Percentiles rank a stretch among this genome's conserved stretches.
Conservation (phyloP, 306 rosid genomes). For the Echinosophora koreensis region DNA sequence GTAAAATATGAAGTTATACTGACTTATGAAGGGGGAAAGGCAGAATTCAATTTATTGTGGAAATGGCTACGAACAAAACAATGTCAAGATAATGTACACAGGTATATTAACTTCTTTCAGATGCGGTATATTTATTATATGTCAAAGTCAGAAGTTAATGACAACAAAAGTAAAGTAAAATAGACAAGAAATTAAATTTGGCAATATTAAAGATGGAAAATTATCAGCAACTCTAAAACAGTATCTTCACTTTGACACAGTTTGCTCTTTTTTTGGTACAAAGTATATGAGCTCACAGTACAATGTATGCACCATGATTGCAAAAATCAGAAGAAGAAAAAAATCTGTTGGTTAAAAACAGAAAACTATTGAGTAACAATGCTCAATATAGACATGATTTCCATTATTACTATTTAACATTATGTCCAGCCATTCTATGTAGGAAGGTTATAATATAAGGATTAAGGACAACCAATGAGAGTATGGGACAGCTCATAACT, state of each 20-base stretch:
- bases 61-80: slow-evolving; percentile 6
- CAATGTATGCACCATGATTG: not conserved
- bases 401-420: not conserved
- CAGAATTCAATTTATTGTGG: slow-evolving; percentile 3
- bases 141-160: not conserved
- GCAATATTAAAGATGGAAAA: not conserved
- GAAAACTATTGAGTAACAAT: not conserved
- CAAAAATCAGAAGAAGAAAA: not conserved
- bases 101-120: slow-evolving; percentile 3
- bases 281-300: not conserved
- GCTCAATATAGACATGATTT: not conserved
- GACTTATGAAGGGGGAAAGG: not conserved
- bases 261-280: too few relatives aligned
- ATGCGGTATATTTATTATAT: not conserved
- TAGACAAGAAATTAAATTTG: not conserved
- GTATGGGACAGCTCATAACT: not conserved
- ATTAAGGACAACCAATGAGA: slow-evolving; percentile 9
- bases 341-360: not conserved
- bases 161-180: not conserved
- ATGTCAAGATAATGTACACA: not conserved
- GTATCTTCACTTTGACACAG: not conserved
- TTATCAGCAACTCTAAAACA: not conserved
- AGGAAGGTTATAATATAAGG: not conserved
- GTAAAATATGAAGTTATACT: not conserved
- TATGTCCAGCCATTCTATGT: not conserved